These are phyloP conservation scores for Dendrobium nobile DNA, from an alignment of 106 monocot genomes.

Conservation along the genomic window DNA sequence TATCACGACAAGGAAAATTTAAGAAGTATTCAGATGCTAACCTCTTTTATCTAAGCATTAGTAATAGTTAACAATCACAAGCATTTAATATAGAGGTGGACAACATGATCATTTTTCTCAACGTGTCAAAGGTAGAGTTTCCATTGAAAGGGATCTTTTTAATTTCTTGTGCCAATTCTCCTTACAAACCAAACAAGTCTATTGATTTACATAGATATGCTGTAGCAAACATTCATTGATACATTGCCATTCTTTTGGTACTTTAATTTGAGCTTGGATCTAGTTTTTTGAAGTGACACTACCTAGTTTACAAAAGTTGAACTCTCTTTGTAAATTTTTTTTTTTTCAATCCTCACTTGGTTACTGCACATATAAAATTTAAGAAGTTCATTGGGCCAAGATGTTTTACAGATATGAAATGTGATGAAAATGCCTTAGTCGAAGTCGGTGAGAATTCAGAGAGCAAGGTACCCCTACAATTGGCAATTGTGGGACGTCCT, in stretches of 20 bases:
- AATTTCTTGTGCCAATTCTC: not conserved
- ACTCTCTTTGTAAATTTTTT: not conserved
- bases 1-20: no score
- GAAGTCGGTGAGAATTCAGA: slow-evolving; percentile 38
- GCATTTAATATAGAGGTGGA: not conserved
- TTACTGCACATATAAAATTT: not conserved
- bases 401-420: slow-evolving; percentile 26
- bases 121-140: not conserved
- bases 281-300: not conserved
- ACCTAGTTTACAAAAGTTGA: not conserved
- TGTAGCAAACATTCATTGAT: not conserved
- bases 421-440: slow-evolving; percentile 25
- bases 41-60: not conserved
- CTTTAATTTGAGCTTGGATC: not conserved
- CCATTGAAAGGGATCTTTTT: not conserved
- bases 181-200: not conserved
- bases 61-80: not conserved
- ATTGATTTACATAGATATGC: not conserved
- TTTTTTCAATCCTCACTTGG: not conserved
- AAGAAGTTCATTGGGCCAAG: not conserved
- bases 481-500: slow-evolving; percentile 95
- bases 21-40: not conserved
- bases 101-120: not conserved
- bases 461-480: slow-evolving; percentile 63
- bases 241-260: not conserved